Conservation (phyloP, 75 land plant genomes). For the Picea sitchensis region DNA sequence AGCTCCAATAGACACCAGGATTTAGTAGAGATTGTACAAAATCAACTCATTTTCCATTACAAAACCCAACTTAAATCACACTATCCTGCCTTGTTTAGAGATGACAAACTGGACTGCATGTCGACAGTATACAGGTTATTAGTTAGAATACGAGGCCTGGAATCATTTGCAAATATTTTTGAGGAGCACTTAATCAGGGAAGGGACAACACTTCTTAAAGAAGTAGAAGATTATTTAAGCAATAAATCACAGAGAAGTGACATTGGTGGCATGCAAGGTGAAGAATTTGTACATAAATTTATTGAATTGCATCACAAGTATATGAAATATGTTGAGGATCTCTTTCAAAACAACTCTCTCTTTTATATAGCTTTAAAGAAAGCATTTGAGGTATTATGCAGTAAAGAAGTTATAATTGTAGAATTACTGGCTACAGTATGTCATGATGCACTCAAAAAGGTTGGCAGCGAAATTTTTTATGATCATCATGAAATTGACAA, state of each 20-base stretch:
- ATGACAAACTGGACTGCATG: conserved; percentile 85
- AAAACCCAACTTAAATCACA: conserved; percentile 70
- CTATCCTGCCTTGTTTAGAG: conserved; percentile 82
- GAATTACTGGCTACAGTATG: conserved; percentile 85
- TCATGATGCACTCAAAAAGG: conserved; percentile 84
- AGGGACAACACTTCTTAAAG: conserved; percentile 79
- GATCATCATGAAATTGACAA: conserved; percentile 75
- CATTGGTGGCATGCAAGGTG: too few species aligned
- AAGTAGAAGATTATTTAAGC: conserved; percentile 68
- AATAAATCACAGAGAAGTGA: conserved; percentile 22
- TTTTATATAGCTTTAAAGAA: conserved; percentile 89
- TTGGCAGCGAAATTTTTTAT: conserved; percentile 42
- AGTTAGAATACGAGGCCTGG: conserved; percentile 65
- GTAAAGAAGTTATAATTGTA: conserved; percentile 71
- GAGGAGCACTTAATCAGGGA: conserved; percentile 87
- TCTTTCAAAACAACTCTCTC: conserved; percentile 68
- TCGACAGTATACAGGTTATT: conserved; percentile 85
- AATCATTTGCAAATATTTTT: conserved; percentile 73
- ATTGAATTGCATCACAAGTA: conserved; percentile 86
- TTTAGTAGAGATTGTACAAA: conserved; percentile 84
- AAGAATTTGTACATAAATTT: conserved; percentile 74
- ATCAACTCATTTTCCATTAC: conserved; percentile 62
- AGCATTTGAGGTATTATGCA: too few species aligned
- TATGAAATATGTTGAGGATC: too few species aligned
- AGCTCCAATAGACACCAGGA: conserved; percentile 80